Conservation (phyloP, 2,329 filamentous ascomycete genomes). For the Fusarium sp. region DNA sequence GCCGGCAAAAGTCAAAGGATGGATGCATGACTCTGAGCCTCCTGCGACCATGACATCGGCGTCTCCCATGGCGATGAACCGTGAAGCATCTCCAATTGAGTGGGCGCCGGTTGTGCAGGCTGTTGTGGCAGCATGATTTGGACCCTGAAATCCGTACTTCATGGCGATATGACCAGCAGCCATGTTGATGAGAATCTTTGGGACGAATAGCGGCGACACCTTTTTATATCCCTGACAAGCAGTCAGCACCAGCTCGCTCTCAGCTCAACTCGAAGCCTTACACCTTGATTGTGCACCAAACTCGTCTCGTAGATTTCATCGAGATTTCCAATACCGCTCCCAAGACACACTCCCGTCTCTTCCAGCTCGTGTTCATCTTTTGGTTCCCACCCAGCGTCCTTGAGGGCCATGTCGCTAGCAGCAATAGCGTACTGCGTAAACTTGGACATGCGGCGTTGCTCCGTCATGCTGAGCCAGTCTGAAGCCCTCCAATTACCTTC, state of each 20-base stretch:
- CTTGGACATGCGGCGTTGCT: slow-evolving; percentile 83
- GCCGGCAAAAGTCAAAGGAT: slow-evolving; percentile 91
- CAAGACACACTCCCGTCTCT: slow-evolving; percentile 88
- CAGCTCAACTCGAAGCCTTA: slow-evolving; percentile 55
- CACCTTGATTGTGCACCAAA: slow-evolving; percentile 78
- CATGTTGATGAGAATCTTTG: slow-evolving; percentile 92
- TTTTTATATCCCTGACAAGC: slow-evolving; percentile 83
- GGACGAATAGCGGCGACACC: slow-evolving; percentile 93
- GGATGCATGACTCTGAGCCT: slow-evolving; percentile 93
- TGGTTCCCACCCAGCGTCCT: slow-evolving; percentile 83
- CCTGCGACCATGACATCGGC: slow-evolving; percentile 97
- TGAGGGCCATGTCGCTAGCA: slow-evolving; percentile 85
- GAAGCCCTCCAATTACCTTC: slow-evolving; percentile 62
- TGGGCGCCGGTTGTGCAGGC: slow-evolving; percentile 97
- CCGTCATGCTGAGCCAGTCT: slow-evolving; percentile 66
- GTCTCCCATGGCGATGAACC: slow-evolving; percentile 91
- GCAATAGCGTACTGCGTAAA: slow-evolving; percentile 94
- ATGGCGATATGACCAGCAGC: slow-evolving; percentile 96
- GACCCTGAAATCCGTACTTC: slow-evolving; percentile 88
- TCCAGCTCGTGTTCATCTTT: slow-evolving; percentile 72
- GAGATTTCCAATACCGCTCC: slow-evolving; percentile 94
- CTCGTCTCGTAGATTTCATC: slow-evolving; percentile 91
- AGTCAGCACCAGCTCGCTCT: slow-evolving; percentile 17
- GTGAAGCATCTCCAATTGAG: slow-evolving; percentile 92
- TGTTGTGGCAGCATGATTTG: slow-evolving; percentile 92